Base-by-base conservation (phyloP, 108 stramenopile genomes). In the Nannochloropsis gaditana region DNA sequence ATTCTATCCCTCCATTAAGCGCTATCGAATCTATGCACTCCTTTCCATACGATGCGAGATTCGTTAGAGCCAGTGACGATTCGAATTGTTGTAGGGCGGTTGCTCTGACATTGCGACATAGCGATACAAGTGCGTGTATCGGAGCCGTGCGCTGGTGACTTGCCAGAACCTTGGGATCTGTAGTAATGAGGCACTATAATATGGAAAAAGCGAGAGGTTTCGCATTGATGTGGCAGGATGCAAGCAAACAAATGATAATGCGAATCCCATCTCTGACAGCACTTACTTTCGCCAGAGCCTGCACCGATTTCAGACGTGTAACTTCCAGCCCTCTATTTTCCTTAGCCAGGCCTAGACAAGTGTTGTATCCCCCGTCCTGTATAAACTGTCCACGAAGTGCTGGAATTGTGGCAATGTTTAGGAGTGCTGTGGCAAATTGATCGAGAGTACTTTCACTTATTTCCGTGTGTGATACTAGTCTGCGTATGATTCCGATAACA, bases 251-350 rank as follows among this genome's bases (percentile, higher is more conserved):
- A 31, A 31, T 31, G 31, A 31, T 31, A 1, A 31, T 31, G 31
- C 0, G 31, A 1, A 31, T 31, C 31, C 31, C 31, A 31, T 31
- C 59, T 6, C n/a, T 73, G 19, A 73, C 19, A n/a, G 4, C 15
- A 73, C n/a, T 73, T 73, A 73, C 59, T n/a, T 73, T 73, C 15
- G 59, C 59, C 59, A 73, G 59, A n/a, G 59, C 59, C 15, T 73
- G 59, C 59, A 73, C 19, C 59, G 59, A 73, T n/a, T 73, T 73
- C n/a, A 73, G 15, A 15, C 59, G 59, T 73, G 6, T 73, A 2
- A n/a, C n/a, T 73, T 73, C 59, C 59, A 73, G 15, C 59, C n/a
- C n/a, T 73, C 19, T n/a, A n/a, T n/a, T n/a, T 8, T 73, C 8
- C 8, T 73, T 73, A 73, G 59, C 59, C 15, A 73, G 15, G 59